Evolutionary conservation across 768 basidiomycete species (phyloP).

Genomic region (Rhizopogon rudus): DNA sequence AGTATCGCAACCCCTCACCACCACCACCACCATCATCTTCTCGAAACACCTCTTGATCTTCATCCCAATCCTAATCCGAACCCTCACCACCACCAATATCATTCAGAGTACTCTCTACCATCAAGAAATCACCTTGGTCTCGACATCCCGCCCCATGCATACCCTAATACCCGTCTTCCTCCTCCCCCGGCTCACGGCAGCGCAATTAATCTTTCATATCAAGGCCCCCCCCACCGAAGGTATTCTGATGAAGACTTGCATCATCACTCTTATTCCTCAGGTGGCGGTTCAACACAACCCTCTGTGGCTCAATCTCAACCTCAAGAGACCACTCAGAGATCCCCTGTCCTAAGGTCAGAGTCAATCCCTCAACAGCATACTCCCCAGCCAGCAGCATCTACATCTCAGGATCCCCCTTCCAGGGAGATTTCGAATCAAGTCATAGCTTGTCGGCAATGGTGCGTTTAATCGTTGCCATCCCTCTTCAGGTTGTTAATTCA

Average conservation of each 20-base stretch:
- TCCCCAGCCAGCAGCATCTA: slow-evolving; percentile 18
- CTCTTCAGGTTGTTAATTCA: slow-evolving; percentile 21
- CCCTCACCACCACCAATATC: slow-evolving; percentile 28
- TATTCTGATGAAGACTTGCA: slow-evolving; percentile 33
- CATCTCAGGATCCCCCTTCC: slow-evolving; percentile 34
- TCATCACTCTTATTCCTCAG: slow-evolving; percentile 33
- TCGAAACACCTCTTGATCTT: slow-evolving; percentile 40
- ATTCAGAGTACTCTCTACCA: slow-evolving; percentile 36
- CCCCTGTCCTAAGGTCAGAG: slow-evolving; percentile 41
- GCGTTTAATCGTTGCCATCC: slow-evolving; percentile 29
- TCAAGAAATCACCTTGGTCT: slow-evolving; percentile 44
- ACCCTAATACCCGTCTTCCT: slow-evolving; percentile 38
- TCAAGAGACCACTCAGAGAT: slow-evolving; percentile 21
- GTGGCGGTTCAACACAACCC: slow-evolving; percentile 28
- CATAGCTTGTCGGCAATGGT: slow-evolving; percentile 86
- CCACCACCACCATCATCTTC: slow-evolving; percentile 38
- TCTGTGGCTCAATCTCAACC: slow-evolving; percentile 9
- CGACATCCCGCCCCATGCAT: slow-evolving; percentile 37
- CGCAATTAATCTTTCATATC: slow-evolving; percentile 14
- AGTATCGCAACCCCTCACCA: slow-evolving; percentile 31
- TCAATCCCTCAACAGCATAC: slow-evolving; percentile 32
- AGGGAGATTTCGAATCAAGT: slow-evolving; percentile 64
- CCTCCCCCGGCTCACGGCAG: slow-evolving; percentile 22
- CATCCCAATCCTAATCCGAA: slow-evolving; percentile 36
- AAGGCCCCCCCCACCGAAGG: slow-evolving; percentile 22